phyloP scores from a whole-genome alignment of 805 yeast species.

The Lipomyces kockii region DNA sequence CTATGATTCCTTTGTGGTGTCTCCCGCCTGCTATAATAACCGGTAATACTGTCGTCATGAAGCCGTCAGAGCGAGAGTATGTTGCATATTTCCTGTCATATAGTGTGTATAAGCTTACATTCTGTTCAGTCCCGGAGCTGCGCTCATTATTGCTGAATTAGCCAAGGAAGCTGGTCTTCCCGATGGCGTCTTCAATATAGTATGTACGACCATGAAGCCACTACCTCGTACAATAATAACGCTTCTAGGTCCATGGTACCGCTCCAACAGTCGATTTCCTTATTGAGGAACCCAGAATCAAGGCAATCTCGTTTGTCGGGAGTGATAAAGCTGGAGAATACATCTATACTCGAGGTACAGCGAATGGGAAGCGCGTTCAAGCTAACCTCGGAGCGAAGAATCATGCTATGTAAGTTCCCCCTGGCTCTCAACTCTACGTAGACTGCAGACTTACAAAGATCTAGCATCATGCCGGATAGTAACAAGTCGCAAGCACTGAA shows the following conservation, averaged over 20 bases:
- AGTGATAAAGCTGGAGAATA: constrained; percentile 79
- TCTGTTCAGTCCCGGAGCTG: constrained; percentile 64
- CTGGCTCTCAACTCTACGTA: not conserved
- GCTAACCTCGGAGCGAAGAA: constrained; percentile 81
- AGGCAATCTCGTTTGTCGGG: constrained; percentile 79
- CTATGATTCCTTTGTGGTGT: constrained; percentile 78
- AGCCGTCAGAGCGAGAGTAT: constrained; percentile 68
- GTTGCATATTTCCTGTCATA: not conserved
- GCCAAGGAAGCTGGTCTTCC: constrained; percentile 77
- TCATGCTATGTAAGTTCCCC: constrained; percentile 56
- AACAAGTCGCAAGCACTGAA: constrained; percentile 65
- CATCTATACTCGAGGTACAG: constrained; percentile 66
- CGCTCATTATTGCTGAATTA: constrained; percentile 72
- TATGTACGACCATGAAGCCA: not conserved
- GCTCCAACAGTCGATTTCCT: constrained; percentile 73
- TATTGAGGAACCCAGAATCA: constrained; percentile 72
- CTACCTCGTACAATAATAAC: constrained; percentile 36
- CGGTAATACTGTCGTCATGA: constrained; percentile 74
- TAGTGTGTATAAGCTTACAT: not conserved
- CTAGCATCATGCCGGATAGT: constrained; percentile 66
- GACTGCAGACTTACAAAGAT: not conserved
- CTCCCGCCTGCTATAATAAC: constrained; percentile 66
- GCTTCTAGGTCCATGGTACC: constrained; percentile 60
- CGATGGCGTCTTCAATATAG: constrained; percentile 59
- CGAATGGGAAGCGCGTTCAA: constrained; percentile 75